Evolutionary conservation across 306 rosid genomes (phyloP), one percentile per base, ranked within the genome.

Genomic region (Dalbergia cochinchinensis): DNA sequence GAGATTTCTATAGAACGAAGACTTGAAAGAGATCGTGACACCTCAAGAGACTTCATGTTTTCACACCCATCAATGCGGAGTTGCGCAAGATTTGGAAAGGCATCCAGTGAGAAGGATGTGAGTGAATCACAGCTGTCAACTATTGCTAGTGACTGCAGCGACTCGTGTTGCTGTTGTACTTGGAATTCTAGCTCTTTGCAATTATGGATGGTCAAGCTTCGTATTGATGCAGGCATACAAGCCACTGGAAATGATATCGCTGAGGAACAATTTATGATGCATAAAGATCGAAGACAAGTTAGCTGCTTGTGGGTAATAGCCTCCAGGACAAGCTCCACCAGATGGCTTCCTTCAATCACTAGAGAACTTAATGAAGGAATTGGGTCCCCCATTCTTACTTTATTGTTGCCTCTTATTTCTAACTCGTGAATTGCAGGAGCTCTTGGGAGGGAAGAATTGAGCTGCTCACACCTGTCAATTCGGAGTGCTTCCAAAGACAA

Each of bases 141-240:
- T n/a, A n/a, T n/a, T n/a, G n/a, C n/a, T n/a, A n/a, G n/a, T n/a
- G n/a, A n/a, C n/a, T n/a, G n/a, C n/a, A n/a, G n/a, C n/a, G n/a
- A n/a, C n/a, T n/a, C n/a, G n/a, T n/a, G n/a, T n/a, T n/a, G n/a
- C n/a, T n/a, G n/a, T n/a, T n/a, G n/a, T n/a, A n/a, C n/a, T n/a
- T n/a, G n/a, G n/a, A 48, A 11, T 48, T 48, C 15, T 48, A 48
- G 15, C 1, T 48, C 3, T 12, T 11, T 48, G 54, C 54, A 48
- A 48, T 48, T 0, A 0, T 0, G 0, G 12, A 48, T 12, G 5
- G 0, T 1, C 54, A 48, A 48, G 0, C 3, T 0, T 12, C 1
- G 16, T 12, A 48, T 3, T 12, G 54, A 48, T 48, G n/a, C 14
- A 14, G 54, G 54, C 4, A 48, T 3, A 48, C 14, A 4, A 48